Conservation (phyloP, 2,329 filamentous ascomycete species). For the Nothophaeocryptopus gaeumannii region DNA sequence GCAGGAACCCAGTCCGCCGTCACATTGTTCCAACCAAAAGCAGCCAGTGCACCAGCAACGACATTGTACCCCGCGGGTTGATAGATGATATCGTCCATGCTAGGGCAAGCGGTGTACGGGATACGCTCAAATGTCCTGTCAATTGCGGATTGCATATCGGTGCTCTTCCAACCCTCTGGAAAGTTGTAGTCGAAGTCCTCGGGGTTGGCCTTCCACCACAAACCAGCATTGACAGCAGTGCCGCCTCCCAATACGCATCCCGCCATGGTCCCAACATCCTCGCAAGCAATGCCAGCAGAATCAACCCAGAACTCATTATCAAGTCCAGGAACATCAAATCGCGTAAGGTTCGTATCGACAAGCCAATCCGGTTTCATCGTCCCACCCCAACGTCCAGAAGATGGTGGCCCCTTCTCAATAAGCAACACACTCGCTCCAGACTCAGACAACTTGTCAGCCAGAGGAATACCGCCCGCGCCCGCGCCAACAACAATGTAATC, state of each 20-base stretch:
- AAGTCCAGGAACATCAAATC: slow-evolving; percentile 69
- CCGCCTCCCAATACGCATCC: slow-evolving; percentile 69
- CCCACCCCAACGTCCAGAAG: slow-evolving; percentile 64
- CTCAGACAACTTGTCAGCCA: slow-evolving; percentile 60
- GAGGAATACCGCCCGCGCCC: slow-evolving; percentile 61
- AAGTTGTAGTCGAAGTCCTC: slow-evolving; percentile 71
- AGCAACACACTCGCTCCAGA: slow-evolving; percentile 64
- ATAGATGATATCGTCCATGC: slow-evolving; percentile 64
- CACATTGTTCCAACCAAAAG: slow-evolving; percentile 62
- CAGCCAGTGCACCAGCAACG: slow-evolving; percentile 57
- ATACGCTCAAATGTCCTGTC: slow-evolving; percentile 66
- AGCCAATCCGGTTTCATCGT: slow-evolving; percentile 62
- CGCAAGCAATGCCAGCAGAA: slow-evolving; percentile 62
- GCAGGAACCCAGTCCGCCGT: slow-evolving; percentile 59
- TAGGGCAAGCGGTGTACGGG: slow-evolving; percentile 65
- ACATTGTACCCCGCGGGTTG: slow-evolving; percentile 65
- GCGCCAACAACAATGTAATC: slow-evolving; percentile 65
- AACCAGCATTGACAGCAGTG: slow-evolving; percentile 64
- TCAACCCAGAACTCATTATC: slow-evolving; percentile 69
- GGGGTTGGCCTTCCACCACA: slow-evolving; percentile 66
- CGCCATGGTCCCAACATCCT: slow-evolving; percentile 69
- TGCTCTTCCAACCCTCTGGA: slow-evolving; percentile 66
- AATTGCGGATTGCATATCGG: slow-evolving; percentile 59
- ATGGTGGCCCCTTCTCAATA: slow-evolving; percentile 50
- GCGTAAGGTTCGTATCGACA: slow-evolving; percentile 60